Conservation (phyloP, 73 alveolate species). For the Urostyla sp. region DNA sequence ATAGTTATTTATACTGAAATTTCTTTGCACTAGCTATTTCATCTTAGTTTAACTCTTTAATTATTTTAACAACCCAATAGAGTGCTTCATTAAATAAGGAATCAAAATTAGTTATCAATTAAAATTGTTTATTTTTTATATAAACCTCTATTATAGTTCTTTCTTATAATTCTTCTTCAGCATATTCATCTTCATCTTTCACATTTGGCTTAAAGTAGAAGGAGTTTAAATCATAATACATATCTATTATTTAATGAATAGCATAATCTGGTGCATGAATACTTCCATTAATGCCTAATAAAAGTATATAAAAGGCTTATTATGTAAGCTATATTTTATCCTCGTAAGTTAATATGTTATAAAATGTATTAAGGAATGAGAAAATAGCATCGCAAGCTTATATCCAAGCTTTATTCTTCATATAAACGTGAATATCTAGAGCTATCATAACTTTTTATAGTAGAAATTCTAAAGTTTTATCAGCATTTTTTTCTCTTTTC, state of each 20-base stretch:
- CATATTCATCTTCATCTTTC: background rate
- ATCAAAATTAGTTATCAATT: background rate
- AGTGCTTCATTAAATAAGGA: background rate
- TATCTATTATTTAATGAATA: background rate
- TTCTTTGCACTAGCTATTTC: constrained; percentile 7
- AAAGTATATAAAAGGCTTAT: constrained; percentile 2
- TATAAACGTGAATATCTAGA: constrained; percentile 25
- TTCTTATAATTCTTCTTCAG: background rate
- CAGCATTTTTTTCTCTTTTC: background rate
- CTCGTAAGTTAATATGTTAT: background rate
- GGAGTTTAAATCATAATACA: background rate
- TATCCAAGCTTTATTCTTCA: background rate
- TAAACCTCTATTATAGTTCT: background rate
- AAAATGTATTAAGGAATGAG: background rate
- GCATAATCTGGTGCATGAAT: constrained; percentile 24
- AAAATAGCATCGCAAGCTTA: constrained; percentile 17
- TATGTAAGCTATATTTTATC: background rate
- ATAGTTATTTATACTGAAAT: background rate
- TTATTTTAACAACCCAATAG: background rate
- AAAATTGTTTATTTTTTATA: background rate
- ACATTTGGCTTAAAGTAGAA: background rate
- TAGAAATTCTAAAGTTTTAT: background rate
- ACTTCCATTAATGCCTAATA: constrained; percentile 12
- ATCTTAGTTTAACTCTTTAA: constrained; percentile 3
- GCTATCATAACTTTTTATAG: constrained; percentile 27